Evolutionary conservation across 306 rosid genomes (phyloP), one percentile per base, ranked within the genome.

Genomic region (Lathyrus tuberosus): DNA sequence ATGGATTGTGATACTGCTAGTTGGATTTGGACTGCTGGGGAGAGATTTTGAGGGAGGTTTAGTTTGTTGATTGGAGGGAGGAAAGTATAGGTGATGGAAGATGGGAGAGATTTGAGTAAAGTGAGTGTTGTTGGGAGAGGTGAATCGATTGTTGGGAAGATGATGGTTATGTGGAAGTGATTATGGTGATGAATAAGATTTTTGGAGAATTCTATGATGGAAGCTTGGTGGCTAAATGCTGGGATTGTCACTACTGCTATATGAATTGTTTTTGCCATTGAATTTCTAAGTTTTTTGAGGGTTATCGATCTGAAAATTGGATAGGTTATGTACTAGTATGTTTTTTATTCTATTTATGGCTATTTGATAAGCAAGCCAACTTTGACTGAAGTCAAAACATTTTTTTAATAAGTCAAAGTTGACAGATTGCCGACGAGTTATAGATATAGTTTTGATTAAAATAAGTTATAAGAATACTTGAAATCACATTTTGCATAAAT

Each of bases 161-260:
- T 73, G 74, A 67, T 61, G 5, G 76, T 81, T 58, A 81, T 17
- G 10, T 52, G 65, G 37, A 72, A 63, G 22, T 77, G 41, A 2
- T 60, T 41, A 42, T 69, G 82, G 24, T 53, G 76, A 10, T 37
- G 64, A 42, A 77, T 12, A 17, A 81, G 76, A 6, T 31, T 47
- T 46, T 76, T 81, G 17, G 73, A 65, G 14, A 81, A 65, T 30
- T 69, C 76, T 0, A 81, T 31, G 3, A 81, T 46, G 2, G 84
- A 70, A 18, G 71, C 66, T 44, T 76, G 78, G 67, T 69, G 84
- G 43, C 80, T 72, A 2, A 70, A 63, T 2, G 69, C 73, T 1
- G 76, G 76, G 48, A 57, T 58, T 41, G 80, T 17, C 49, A 70
- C n/a, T 5, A 42, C 48, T 13, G 65, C 83, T 75, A 80, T 65